A percentile compares a stretch with the other conserved stretches of the same genome.
phyloP scores from a whole-genome alignment of 2,329 filamentous ascomycete genomes.

The Penicillium sumatraense region DNA sequence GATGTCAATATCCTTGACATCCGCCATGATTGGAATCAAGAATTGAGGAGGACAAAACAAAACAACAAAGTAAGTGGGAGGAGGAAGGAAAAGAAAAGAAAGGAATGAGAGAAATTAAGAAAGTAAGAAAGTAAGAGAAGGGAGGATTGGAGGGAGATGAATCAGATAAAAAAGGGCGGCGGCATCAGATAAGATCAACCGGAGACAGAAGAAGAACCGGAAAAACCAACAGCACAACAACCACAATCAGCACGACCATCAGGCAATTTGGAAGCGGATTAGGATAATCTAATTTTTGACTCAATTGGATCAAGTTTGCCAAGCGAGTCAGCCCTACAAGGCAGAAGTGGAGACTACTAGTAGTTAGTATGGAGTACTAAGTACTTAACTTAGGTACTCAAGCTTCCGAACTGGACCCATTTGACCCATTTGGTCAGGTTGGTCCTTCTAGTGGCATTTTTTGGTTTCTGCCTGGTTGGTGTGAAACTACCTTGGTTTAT shows the following conservation, averaged over 20 bases:
- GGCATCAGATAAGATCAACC: conserved; percentile 28
- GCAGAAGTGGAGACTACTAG: conserved; percentile 6
- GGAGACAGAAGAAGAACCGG: not conserved
- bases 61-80: conserved; percentile 26
- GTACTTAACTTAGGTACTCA: too few species aligned
- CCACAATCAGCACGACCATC: not conserved
- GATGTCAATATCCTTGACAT: not conserved
- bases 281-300: not conserved
- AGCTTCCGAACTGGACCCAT: conserved; percentile 1
- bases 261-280: not conserved
- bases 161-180: conserved; percentile 24
- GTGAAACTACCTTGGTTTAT: not conserved
- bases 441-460: conserved; percentile 1
- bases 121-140: not conserved
- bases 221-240: too few species aligned
- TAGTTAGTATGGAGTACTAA: too few species aligned
- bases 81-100: not conserved
- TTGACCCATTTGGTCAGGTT: too few species aligned
- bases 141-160: conserved; percentile 7
- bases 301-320: not conserved
- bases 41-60: not conserved
- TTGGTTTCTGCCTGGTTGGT: conserved; percentile 4
- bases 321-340: conserved; percentile 17
- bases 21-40: conserved; percentile 2
- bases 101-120: not conserved